Evolutionary conservation across 2,329 filamentous ascomycete species (phyloP).

Genomic region (Pseudopithomyces chartarum): DNA sequence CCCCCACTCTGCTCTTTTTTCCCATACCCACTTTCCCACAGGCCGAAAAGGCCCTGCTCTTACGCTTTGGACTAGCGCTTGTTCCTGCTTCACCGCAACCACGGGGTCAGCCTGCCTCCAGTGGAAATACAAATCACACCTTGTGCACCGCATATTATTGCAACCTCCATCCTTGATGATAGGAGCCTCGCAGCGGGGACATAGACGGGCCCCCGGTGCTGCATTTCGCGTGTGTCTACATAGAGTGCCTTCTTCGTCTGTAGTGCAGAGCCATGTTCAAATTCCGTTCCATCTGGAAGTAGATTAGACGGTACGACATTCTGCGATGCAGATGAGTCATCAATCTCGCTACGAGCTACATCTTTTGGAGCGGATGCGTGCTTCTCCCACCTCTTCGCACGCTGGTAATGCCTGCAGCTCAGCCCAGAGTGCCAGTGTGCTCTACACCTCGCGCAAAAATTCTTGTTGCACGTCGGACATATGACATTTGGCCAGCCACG

Average conservation of each 20-base stretch:
- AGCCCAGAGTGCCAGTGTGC: background rate
- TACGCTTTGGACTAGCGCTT: background rate
- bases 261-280: background rate
- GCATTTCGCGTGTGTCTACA: background rate
- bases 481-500: background rate
- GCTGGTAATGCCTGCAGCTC: background rate
- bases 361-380: background rate
- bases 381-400: background rate
- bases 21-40: background rate
- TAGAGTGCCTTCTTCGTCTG: background rate
- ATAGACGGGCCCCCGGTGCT: background rate
- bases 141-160: background rate
- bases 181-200: background rate
- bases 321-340: background rate
- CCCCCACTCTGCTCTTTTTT: background rate
- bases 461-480: background rate
- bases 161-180: constrained; percentile 5
- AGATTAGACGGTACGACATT: background rate
- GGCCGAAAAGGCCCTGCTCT: background rate
- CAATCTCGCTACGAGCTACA: background rate
- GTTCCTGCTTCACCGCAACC: background rate
- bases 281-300: background rate
- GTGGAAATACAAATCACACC: background rate
- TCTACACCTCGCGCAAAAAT: background rate
- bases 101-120: constrained; percentile 1